Base-by-base conservation (phyloP, 176 grass and related monocot genomes). In the Musa beccarii region DNA sequence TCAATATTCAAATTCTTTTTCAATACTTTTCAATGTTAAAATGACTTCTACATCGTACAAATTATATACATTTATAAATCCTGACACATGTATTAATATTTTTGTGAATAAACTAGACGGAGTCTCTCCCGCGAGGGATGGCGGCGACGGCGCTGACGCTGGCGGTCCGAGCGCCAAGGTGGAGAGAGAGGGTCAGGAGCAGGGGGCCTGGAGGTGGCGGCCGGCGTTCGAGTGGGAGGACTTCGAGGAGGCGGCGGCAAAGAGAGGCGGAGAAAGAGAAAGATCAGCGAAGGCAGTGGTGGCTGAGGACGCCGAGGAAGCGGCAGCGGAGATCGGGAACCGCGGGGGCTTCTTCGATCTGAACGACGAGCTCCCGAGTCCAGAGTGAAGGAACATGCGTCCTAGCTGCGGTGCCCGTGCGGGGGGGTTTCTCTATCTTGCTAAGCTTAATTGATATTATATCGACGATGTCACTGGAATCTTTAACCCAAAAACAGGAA, bases 151-250 rank as follows among this genome's bases (percentile, higher is more conserved):
- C 22, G 22, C 22, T 22, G 22, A 22, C 22, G 22, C 22, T 22
- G 22, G 22, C 22, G 22, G 22, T 22, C 22, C 22, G 22, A 22
- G 22, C 2, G 56, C 16, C 15, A 16, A 28, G 52, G 56, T 29
- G 19, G 3, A 50, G 29, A 1, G 14, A 10, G 59, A 49, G n/a
- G 43, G 2, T 19, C 28, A 12, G 29, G 10, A 10, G 34, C 2
- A 2, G 8, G 10, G 29, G 2, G 29, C 19, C 17, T 9, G 21
- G 19, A 22, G 51, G 52, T 76, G 74, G 74, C 16, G 59, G 10
- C 74, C 56, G 17, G 29, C 57, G 17, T 76, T 76, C 56, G 29
- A 21, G 59, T 57, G 57, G 53, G 74, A 64, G 29, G 74, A 76
- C 34, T 76, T 76, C 74, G 9, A n/a, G 59, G 57, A 49, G 34